phyloP scores from a whole-genome alignment of 371 early-diverging fungal species.

The Mucor ambiguus region DNA sequence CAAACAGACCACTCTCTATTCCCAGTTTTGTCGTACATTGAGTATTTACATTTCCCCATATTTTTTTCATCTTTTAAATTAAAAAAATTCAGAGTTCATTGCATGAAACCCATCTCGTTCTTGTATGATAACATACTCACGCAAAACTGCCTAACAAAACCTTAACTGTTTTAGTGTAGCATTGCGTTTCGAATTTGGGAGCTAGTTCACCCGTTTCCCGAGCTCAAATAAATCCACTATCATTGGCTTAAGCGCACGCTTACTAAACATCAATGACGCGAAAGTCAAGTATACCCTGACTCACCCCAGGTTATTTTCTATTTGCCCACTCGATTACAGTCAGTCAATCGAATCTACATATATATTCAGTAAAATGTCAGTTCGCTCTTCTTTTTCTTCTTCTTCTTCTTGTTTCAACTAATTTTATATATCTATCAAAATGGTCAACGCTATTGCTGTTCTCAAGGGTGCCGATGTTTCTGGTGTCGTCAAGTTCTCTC shows the following conservation, averaged over 20 bases:
- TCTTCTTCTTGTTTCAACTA: slow-evolving; percentile 12
- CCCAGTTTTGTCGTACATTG: neutral
- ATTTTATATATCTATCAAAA: slow-evolving; percentile 30
- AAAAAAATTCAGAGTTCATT: neutral
- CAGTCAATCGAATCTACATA: neutral
- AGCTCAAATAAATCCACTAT: neutral
- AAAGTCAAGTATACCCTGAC: slow-evolving; percentile 5
- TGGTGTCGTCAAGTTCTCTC: slow-evolving; percentile 79
- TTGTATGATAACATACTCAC: neutral
- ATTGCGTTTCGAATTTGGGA: neutral
- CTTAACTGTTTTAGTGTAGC: neutral
- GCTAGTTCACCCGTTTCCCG: neutral
- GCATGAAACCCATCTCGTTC: neutral
- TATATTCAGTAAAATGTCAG: slow-evolving; percentile 1
- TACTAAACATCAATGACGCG: slow-evolving; percentile 29
- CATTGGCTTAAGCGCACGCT: slow-evolving; percentile 7
- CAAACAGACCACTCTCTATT: neutral
- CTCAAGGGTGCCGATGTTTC: slow-evolving; percentile 62
- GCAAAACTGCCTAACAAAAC: neutral
- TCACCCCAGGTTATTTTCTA: neutral
- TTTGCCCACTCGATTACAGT: neutral
- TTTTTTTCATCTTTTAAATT: neutral
- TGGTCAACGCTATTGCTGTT: slow-evolving; percentile 83
- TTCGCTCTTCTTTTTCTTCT: slow-evolving; percentile 19
- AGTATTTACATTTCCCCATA: neutral